These are phyloP conservation scores for Linanthus parryae DNA, from an alignment of 148 eudicot genomes.

Conservation along the genomic window DNA sequence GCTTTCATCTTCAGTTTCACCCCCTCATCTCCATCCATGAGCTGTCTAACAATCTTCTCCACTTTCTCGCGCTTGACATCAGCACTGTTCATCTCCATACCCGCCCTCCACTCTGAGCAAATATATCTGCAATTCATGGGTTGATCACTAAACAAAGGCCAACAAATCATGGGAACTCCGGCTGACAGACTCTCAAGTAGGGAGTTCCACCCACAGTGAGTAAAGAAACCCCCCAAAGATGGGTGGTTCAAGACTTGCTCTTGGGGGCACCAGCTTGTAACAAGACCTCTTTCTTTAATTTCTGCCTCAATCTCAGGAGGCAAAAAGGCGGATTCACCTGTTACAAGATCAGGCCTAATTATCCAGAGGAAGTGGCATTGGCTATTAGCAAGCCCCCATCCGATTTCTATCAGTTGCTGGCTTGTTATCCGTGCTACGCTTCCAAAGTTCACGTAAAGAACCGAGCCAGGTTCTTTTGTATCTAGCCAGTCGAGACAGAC, in stretches of 20 bases:
- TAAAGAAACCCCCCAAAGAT: conserved; percentile 8
- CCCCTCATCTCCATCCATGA: conserved; percentile 51
- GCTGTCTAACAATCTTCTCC: conserved; percentile 30
- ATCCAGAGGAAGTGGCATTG: conserved; percentile 41
- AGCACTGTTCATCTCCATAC: conserved; percentile 37
- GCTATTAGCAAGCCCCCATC: conserved; percentile 43
- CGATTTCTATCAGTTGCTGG: conserved; percentile 19
- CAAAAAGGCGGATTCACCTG: neutral
- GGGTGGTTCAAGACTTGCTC: conserved; percentile 12
- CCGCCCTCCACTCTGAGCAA: conserved; percentile 39
- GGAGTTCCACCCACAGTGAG: conserved; percentile 12
- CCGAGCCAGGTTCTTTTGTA: conserved; percentile 23
- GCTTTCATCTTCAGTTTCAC: conserved; percentile 33
- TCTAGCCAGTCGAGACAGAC: conserved; percentile 35
- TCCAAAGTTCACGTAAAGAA: conserved; percentile 17
- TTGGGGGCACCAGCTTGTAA: conserved; percentile 11
- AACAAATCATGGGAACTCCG: conserved; percentile 57
- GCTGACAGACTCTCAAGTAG: conserved; percentile 32
- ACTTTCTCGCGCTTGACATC: conserved; percentile 38
- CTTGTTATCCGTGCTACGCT: conserved; percentile 14
- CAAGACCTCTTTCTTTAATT: conserved; percentile 10
- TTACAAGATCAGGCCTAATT: conserved; percentile 35
- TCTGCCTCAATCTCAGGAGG: conserved; percentile 7
- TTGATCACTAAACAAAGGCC: conserved; percentile 64
- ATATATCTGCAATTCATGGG: conserved; percentile 38